phyloP scores from a whole-genome alignment of 495 filamentous ascomycete genomes.

The Penicillium manginii region DNA sequence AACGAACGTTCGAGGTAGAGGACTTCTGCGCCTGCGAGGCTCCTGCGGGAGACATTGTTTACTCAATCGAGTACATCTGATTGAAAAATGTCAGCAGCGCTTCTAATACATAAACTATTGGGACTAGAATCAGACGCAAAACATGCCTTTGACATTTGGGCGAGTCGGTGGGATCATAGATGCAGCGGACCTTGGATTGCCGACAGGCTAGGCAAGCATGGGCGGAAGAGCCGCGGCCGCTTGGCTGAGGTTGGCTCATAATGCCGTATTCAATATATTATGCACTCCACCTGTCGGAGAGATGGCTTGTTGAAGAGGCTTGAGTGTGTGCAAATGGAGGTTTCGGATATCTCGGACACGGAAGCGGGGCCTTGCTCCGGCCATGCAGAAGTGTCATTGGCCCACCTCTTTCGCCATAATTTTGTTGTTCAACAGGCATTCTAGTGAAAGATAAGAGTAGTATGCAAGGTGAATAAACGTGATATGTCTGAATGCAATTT shows the following conservation, averaged over 20 bases:
- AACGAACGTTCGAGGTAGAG: constrained; percentile 17
- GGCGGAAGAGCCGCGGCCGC: not conserved
- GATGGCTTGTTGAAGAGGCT: not conserved
- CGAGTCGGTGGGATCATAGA: not conserved
- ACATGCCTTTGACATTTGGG: not conserved
- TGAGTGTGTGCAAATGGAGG: not conserved
- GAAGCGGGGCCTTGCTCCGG: not conserved
- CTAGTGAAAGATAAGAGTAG: not conserved
- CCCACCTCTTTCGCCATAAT: not conserved
- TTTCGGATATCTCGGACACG: constrained; percentile 7
- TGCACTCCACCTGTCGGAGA: not conserved
- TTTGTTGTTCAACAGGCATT: not conserved
- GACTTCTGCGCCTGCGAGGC: constrained; percentile 7
- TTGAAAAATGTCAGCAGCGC: too few species aligned
- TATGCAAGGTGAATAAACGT: not conserved
- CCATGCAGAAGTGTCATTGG: not conserved
- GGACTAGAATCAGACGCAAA: not conserved
- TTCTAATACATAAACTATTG: too few species aligned
- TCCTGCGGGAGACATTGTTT: constrained; percentile 14
- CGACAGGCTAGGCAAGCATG: constrained; percentile 2
- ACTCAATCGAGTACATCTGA: constrained; percentile 11
- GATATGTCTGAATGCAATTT: too few species aligned
- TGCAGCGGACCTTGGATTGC: constrained; percentile 4
- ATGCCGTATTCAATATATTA: not conserved
- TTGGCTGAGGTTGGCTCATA: not conserved